Evolutionary conservation across 2,329 filamentous ascomycete genomes (phyloP).

Genomic region (Emergomyces pasteurianus): DNA sequence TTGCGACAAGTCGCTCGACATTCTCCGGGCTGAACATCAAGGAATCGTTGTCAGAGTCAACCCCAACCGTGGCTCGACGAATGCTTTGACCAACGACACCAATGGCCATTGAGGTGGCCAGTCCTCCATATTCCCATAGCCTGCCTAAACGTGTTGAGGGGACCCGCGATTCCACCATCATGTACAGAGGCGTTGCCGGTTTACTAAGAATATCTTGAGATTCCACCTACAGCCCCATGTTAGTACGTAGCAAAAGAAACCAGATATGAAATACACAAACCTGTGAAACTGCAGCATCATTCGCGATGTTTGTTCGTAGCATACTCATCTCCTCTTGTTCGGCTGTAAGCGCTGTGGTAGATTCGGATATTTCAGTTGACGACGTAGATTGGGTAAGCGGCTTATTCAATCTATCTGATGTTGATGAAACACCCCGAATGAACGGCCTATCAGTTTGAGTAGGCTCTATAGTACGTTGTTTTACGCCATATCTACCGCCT

Average conservation of each 20-base stretch:
- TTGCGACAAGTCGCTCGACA: conserved; percentile 84
- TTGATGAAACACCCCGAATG: background rate
- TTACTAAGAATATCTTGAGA: conserved; percentile 9
- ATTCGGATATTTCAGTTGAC: background rate
- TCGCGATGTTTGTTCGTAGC: conserved; percentile 37
- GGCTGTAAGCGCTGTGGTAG: conserved; percentile 2
- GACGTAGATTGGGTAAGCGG: background rate
- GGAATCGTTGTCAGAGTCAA: conserved; percentile 47
- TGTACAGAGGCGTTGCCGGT: conserved; percentile 35
- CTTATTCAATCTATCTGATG: background rate
- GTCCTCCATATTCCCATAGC: conserved; percentile 86
- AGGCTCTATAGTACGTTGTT: conserved; percentile 7
- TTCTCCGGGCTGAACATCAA: conserved; percentile 80
- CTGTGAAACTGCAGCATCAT: conserved; percentile 19
- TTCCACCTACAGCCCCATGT: conserved; percentile 17
- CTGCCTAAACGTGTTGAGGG: conserved; percentile 77
- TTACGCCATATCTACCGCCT: conserved; percentile 18
- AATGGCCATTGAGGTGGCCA: conserved; percentile 91
- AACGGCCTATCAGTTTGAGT: background rate
- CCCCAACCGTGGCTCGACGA: conserved; percentile 62
- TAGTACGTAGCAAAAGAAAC: conserved; percentile 1
- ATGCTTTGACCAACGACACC: conserved; percentile 79
- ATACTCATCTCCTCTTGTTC: conserved; percentile 30
- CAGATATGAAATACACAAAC: background rate
- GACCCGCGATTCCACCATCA: conserved; percentile 78